Conservation (phyloP, 2,329 filamentous ascomycete species). For the Pseudocercospora pini-densiflorae region DNA sequence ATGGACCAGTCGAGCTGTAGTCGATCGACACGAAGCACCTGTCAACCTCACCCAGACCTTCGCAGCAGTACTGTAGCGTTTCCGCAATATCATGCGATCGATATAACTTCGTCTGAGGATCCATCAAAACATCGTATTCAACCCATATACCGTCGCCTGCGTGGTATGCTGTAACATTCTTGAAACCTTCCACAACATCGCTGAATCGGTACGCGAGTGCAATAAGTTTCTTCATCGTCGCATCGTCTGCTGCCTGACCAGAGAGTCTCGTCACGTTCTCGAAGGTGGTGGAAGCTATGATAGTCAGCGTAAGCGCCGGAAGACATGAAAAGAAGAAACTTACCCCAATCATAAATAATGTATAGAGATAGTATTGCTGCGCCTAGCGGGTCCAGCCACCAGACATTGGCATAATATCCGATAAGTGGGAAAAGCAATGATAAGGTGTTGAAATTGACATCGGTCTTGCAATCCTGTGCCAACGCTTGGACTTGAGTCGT, state of each 20-base stretch:
- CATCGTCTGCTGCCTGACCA: slow-evolving; percentile 59
- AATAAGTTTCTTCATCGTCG: slow-evolving; percentile 60
- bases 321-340: slow-evolving; percentile 24
- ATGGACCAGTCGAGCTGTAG: slow-evolving; percentile 49
- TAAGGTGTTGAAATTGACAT: slow-evolving; percentile 68
- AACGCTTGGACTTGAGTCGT: slow-evolving; percentile 68
- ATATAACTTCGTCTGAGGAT: slow-evolving; percentile 57
- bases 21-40: slow-evolving; percentile 58
- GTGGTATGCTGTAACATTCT: slow-evolving; percentile 59
- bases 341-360: slow-evolving; percentile 72
- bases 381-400: slow-evolving; percentile 70
- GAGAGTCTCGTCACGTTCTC: slow-evolving; percentile 64
- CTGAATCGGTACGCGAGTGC: slow-evolving; percentile 59
- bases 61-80: slow-evolving; percentile 66
- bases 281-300: slow-evolving; percentile 54
- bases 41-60: slow-evolving; percentile 59
- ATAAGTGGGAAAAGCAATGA: slow-evolving; percentile 67
- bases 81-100: slow-evolving; percentile 65
- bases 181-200: slow-evolving; percentile 43
- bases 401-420: slow-evolving; percentile 61
- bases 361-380: slow-evolving; percentile 66
- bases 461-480: slow-evolving; percentile 66
- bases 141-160: slow-evolving; percentile 67
- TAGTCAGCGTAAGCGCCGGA: neutral
- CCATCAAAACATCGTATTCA: slow-evolving; percentile 64